Evolutionary conservation across 768 basidiomycete species (phyloP), one percentile per base, ranked within the genome.

Genomic region (Lactarius evosmus): DNA sequence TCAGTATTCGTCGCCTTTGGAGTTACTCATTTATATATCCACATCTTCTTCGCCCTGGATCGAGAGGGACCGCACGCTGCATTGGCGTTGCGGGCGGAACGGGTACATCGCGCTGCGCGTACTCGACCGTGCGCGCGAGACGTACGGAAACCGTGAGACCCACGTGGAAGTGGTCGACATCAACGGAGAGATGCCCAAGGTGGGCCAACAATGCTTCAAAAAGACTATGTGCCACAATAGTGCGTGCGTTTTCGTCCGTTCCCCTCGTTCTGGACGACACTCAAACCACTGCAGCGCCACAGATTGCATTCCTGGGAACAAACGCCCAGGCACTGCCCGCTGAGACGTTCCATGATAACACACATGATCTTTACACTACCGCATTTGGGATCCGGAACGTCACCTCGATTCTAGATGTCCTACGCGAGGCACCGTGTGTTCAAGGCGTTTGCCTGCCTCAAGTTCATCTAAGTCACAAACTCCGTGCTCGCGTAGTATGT

Each of bases 11-110:
- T 73, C 83, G 97, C 60, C 78, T 99, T 27, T 99, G 97, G 97
- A 99, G 98, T 76, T 94, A 98, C 74, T 80, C 86, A 17, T 92
- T 92, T 71, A 86, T 98, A 32, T 82, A n/a, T n/a, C n/a, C n/a
- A n/a, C n/a, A 85, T 2, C 76, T 80, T 0, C 75, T 97, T 66
- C 82, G 84, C 67, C 94, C 92, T 3, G 91, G 92, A 44, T 83
- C 83, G 58, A 85, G 82, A 65, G 89, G 88, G 2, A 84, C 87
- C 1, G 71, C 85, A 74, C 85, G 83, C 66, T 96, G 93, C 75
- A 87, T 98, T 60, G 97, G 98, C 72, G 92, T 98, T 34, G 97
- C 95, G 1, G 97, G 96, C n/a, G 97, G 96, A 53, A 99, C 96
- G 17, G 93, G 97, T 19, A 98, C 79, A 95, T 99, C 72, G 96